Base-by-base conservation (phyloP, 257 asterid species). In the Cruciata laevipes region DNA sequence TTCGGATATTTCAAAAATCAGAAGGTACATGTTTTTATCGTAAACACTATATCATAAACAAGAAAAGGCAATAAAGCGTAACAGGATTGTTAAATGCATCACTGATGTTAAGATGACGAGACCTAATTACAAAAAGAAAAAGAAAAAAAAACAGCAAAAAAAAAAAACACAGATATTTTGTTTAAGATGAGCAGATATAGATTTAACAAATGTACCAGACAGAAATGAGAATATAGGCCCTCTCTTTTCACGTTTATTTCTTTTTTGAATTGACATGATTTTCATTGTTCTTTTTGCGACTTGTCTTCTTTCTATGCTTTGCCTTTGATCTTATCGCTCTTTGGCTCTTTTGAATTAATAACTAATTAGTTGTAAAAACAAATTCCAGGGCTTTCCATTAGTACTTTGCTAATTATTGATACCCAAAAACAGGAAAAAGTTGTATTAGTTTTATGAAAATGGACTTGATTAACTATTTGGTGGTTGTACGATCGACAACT, bases 251-350 rank as follows among this genome's bases (percentile, higher is more conserved):
- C 11, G 1, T 40, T 42, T 3, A 0, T 47, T 16, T 47, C 16
- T 44, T 13, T 44, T 14, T 47, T 6, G 12, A 32, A 49, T 64
- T 52, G 35, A 32, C 63, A 12, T 56, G 35, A 53, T 38, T 64
- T 53, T 55, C 57, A 31, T 62, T 49, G 69, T 63, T 62, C n/a
- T 6, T 32, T 62, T 32, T 8, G 25, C 30, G 74, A 70, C 61
- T 53, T 51, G 70, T 71, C 65, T 52, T 31, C 58, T 71, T 71
- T 71, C 65, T 59, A 13, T 16, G 61, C 31, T 56, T 56, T 56
- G 18, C 37, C 37, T 63, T 37, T 55, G 24, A 37, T 62, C 65
- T 53, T 63, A 52, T 71, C 65, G 31, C 40, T 25, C 65, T 25
- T 33, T 53, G 35, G 33, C 21, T 58, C 63, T 12, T 21, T 53